Evolutionary conservation across 352 stramenopile genomes (phyloP).

Genomic region (Phytophthora ohioensis): DNA sequence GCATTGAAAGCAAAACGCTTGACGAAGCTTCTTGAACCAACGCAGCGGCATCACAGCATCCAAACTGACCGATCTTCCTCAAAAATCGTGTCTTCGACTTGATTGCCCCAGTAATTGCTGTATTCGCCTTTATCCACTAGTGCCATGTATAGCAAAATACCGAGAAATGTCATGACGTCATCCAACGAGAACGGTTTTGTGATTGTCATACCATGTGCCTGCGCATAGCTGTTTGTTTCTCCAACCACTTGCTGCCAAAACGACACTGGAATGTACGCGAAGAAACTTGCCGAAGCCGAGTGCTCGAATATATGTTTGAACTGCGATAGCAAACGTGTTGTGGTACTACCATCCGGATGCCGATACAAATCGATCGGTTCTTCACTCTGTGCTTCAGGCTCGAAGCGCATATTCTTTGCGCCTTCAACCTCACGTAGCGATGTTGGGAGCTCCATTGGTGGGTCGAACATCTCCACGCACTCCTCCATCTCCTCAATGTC

Average conservation of each 20-base stretch:
- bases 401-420: neutral
- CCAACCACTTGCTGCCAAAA: conserved; percentile 40
- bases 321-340: neutral
- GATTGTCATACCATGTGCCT: conserved; percentile 8
- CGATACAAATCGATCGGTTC: neutral
- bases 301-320: conserved; percentile 32
- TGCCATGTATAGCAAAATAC: too few species aligned
- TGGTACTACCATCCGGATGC: conserved; percentile 11
- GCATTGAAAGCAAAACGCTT: conserved; percentile 37
- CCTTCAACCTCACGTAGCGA: neutral
- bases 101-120: too few species aligned
- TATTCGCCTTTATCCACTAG: too few species aligned
- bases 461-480: conserved; percentile 2
- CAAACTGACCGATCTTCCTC: neutral
- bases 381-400: neutral
- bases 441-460: conserved; percentile 3
- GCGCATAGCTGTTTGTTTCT: conserved; percentile 33
- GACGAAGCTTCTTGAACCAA: conserved; percentile 38
- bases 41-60: conserved; percentile 36
- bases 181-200: neutral
- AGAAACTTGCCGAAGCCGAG: conserved; percentile 38
- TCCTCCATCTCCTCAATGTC: conserved; percentile 18
- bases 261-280: conserved; percentile 32
- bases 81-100: conserved; percentile 27
- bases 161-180: too few species aligned